Evolutionary conservation across 2,329 filamentous ascomycete genomes (phyloP).

Genomic region (Fusarium subtropicale): DNA sequence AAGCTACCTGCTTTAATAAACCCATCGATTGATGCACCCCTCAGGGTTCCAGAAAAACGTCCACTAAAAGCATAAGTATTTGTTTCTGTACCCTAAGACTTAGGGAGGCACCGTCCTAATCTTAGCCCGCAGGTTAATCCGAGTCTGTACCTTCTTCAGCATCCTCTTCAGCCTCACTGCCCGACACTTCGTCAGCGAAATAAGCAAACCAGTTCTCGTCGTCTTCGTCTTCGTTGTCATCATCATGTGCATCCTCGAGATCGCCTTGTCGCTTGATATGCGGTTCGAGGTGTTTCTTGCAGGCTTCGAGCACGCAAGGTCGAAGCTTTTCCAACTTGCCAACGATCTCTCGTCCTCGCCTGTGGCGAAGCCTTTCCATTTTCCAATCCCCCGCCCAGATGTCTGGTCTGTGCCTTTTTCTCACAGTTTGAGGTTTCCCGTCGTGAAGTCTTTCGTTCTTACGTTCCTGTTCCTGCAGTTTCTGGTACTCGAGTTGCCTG

Average conservation of each 20-base stretch:
- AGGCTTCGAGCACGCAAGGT: conserved; percentile 19
- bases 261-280: background rate
- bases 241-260: background rate
- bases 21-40: background rate
- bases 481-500: conserved; percentile 6
- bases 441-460: background rate
- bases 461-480: background rate
- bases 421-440: background rate
- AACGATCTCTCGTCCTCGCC: background rate
- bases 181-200: background rate
- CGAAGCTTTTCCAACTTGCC: conserved; percentile 7
- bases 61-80: no score
- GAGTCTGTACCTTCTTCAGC: no score
- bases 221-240: background rate
- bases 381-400: conserved; percentile 15
- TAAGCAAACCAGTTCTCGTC: conserved; percentile 4
- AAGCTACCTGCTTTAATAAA: conserved; percentile 12
- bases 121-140: no score
- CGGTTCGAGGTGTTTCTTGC: conserved; percentile 20
- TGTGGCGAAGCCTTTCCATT: conserved; percentile 13
- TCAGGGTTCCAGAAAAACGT: no score
- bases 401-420: conserved; percentile 3
- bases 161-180: conserved; percentile 4
- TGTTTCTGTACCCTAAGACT: no score
- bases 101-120: no score